Evolutionary conservation across 768 basidiomycete species (phyloP).

Genomic region (Phlebiopsis flavidoalba): DNA sequence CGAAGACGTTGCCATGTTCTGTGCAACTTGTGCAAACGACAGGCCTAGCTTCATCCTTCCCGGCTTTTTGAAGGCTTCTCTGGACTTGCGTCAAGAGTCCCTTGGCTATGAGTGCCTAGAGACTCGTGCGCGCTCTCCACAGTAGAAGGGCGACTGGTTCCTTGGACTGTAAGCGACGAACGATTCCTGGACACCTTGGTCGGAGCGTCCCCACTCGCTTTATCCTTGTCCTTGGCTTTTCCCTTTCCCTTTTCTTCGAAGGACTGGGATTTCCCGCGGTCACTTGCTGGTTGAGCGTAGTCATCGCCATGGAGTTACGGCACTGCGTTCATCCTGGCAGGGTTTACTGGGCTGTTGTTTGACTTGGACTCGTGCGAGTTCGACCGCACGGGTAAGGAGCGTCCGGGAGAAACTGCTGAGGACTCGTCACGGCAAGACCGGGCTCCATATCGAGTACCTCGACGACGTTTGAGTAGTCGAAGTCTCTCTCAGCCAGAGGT

Average conservation of each 20-base stretch:
- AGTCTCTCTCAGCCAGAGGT: slow-evolving; percentile 4
- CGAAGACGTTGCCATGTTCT: neutral
- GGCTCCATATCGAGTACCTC: neutral
- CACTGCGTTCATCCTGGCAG: slow-evolving; percentile 3
- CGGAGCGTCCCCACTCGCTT: neutral
- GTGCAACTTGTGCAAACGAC: slow-evolving; percentile 10
- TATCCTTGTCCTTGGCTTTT: slow-evolving; percentile 2
- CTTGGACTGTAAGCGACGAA: slow-evolving; percentile 7
- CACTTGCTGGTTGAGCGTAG: slow-evolving; percentile 10
- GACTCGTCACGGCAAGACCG: neutral
- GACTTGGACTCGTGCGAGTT: neutral
- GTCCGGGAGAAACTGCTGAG: neutral
- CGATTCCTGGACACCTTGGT: neutral
- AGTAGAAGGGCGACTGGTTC: neutral
- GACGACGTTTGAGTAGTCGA: neutral
- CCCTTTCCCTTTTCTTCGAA: slow-evolving; percentile 1
- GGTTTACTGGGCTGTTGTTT: neutral
- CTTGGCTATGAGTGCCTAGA: neutral
- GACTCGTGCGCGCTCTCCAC: neutral
- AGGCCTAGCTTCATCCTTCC: slow-evolving; percentile 8
- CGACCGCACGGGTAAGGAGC: slow-evolving; percentile 8
- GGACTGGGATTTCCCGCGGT: neutral
- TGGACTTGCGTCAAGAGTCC: neutral
- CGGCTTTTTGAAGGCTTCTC: neutral
- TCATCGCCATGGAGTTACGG: slow-evolving; percentile 17